Evolutionary conservation across 768 basidiomycete species (phyloP), one percentile per base, ranked within the genome.

Genomic region (Hysterangium stoloniferum): DNA sequence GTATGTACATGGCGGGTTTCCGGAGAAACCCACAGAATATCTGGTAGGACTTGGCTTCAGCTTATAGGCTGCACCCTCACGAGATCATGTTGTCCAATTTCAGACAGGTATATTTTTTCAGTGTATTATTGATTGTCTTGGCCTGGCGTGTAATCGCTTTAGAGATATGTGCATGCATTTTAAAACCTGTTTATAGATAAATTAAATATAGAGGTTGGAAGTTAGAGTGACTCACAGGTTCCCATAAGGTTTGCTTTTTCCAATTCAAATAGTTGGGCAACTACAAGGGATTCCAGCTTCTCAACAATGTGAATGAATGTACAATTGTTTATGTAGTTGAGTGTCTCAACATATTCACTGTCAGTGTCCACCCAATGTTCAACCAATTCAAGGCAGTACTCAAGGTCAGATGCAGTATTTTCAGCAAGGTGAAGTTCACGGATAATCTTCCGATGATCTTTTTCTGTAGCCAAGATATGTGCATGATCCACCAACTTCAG

Each of bases 61-160:
- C n/a, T n/a, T n/a, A n/a, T n/a, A n/a, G n/a, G n/a, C n/a, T n/a
- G n/a, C n/a, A n/a, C n/a, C n/a, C n/a, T n/a, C n/a, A n/a, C n/a
- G n/a, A n/a, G n/a, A n/a, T n/a, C n/a, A n/a, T n/a, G n/a, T n/a
- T n/a, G n/a, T n/a, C n/a, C n/a, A n/a, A n/a, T n/a, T n/a, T n/a
- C n/a, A n/a, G n/a, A n/a, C n/a, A n/a, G n/a, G n/a, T 71, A 55
- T 70, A 71, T 27, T 46, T 45, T 1, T 61, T 50, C 2, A 71
- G 55, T 0, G 68, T 66, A 19, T 45, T 60, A 27, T 46, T 54
- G 29, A 72, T 67, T 2, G 70, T 64, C 27, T 58, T 52, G 2
- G 63, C 62, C 6, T 63, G 54, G 6, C 44, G 46, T 43, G 62
- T 57, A 1, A 70, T 52, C 2, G 65, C 63, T 48, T 69, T 66